These are phyloP conservation scores for Cladosporium sp. DNA, from an alignment of 2,329 filamentous ascomycete genomes.

Conservation along the genomic window DNA sequence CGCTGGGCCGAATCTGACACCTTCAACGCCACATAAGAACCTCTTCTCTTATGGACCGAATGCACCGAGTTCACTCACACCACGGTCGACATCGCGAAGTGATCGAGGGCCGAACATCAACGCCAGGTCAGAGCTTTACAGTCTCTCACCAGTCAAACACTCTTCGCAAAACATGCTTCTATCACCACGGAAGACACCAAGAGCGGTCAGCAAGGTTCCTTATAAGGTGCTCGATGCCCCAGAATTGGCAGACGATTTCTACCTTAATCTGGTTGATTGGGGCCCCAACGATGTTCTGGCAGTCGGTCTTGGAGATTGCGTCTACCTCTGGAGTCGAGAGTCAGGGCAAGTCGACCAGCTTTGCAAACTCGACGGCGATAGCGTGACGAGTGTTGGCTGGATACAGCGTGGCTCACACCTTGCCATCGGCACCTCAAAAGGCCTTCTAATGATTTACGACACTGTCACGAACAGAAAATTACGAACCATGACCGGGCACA, in stretches of 20 bases:
- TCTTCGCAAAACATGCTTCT: constrained; percentile 92
- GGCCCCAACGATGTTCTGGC: constrained; percentile 91
- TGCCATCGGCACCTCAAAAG: constrained; percentile 91
- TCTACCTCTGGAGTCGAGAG: constrained; percentile 98
- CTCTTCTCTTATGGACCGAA: constrained; percentile 82
- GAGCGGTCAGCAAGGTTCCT: constrained; percentile 91
- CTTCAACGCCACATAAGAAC: constrained; percentile 96
- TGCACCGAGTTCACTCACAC: constrained; percentile 80
- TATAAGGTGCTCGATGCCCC: constrained; percentile 98
- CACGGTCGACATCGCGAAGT: constrained; percentile 62
- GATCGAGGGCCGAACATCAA: constrained; percentile 87
- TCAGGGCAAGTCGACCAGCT: constrained; percentile 89
- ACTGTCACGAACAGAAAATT: constrained; percentile 81
- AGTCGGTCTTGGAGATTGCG: constrained; percentile 86
- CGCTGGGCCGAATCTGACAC: constrained; percentile 74
- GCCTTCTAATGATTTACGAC: constrained; percentile 96
- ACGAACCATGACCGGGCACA: constrained; percentile 96
- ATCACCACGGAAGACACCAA: constrained; percentile 82
- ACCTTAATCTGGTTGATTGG: constrained; percentile 97
- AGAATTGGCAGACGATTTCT: constrained; percentile 95
- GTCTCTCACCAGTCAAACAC: constrained; percentile 87
- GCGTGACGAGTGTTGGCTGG: constrained; percentile 95
- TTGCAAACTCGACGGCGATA: constrained; percentile 89
- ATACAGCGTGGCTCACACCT: constrained; percentile 94
- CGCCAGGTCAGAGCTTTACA: constrained; percentile 89